Evolutionary conservation across 2,329 filamentous ascomycete species (phyloP).

Genomic region (Ilyonectria mors-panacis): DNA sequence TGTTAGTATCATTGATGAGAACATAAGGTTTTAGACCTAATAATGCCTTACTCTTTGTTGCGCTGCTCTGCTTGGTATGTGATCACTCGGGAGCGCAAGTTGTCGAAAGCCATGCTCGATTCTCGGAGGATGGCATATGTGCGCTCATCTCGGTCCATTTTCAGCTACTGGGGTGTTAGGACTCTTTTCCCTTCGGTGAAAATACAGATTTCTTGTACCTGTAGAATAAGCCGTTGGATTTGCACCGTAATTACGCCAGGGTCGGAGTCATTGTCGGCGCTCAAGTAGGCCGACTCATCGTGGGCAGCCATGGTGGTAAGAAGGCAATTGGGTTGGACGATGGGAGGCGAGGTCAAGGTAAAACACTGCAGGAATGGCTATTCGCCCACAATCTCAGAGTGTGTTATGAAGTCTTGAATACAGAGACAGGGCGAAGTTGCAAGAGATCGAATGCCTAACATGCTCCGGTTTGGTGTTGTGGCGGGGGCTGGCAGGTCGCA

Average conservation of each 20-base stretch:
- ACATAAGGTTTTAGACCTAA: too few relatives aligned
- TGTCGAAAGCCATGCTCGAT: constrained; percentile 43
- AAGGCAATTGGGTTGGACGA: not conserved
- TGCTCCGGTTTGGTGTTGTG: not conserved
- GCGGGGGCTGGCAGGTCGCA: not conserved
- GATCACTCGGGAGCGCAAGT: constrained; percentile 42
- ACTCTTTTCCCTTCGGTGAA: not conserved
- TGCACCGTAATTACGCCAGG: constrained; percentile 42
- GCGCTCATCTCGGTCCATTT: constrained; percentile 48
- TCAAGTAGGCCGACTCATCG: constrained; percentile 34
- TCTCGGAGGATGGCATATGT: constrained; percentile 45
- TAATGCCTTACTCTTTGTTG: constrained; percentile 40
- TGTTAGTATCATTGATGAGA: not conserved
- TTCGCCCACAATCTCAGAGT: not conserved
- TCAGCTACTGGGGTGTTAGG: constrained; percentile 45
- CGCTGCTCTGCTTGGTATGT: constrained; percentile 43
- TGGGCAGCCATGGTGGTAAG: constrained; percentile 29
- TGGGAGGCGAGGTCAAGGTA: not conserved
- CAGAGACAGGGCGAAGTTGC: not conserved
- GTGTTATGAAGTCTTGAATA: not conserved
- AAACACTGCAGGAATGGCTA: not conserved
- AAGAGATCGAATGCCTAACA: not conserved
- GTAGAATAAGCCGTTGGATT: constrained; percentile 47
- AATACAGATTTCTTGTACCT: constrained; percentile 35
- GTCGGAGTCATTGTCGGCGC: constrained; percentile 41